A percentile compares a stretch with the other conserved stretches of the same genome.
phyloP scores from a whole-genome alignment of 495 filamentous ascomycete genomes.

The Aspergillus nanangensis region DNA sequence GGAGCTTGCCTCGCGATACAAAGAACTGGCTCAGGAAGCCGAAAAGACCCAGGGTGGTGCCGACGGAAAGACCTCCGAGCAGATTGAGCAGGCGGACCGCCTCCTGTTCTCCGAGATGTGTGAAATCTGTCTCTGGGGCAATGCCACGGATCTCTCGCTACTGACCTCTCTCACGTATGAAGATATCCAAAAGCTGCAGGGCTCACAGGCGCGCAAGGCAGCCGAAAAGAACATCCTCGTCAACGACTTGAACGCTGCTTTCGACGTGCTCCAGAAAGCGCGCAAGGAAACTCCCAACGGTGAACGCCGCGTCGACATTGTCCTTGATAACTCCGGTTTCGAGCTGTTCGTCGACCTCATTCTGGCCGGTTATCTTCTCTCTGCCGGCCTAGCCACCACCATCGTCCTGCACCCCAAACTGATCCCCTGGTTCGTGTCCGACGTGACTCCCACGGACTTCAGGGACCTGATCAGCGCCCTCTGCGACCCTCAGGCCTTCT shows the following conservation, averaged over 20 bases:
- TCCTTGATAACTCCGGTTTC: constrained; percentile 95
- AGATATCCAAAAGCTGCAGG: constrained; percentile 94
- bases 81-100: constrained; percentile 64
- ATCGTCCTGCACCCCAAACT: constrained; percentile 91
- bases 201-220: constrained; percentile 74
- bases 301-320: constrained; percentile 77
- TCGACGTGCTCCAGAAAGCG: constrained; percentile 61
- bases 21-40: constrained; percentile 56
- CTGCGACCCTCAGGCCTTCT: constrained; percentile 70
- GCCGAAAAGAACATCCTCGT: constrained; percentile 85
- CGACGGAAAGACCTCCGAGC: constrained; percentile 35
- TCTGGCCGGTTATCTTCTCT: constrained; percentile 82
- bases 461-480: constrained; percentile 70
- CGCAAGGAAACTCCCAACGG: constrained; percentile 46
- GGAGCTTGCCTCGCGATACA: constrained; percentile 77
- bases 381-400: constrained; percentile 73
- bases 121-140: constrained; percentile 97
- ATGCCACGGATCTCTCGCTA: constrained; percentile 91
- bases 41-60: constrained; percentile 21
- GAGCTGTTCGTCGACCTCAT: constrained; percentile 94
- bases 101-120: constrained; percentile 88
- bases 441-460: constrained; percentile 85
- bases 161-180: constrained; percentile 87
- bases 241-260: constrained; percentile 75
- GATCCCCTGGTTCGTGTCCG: constrained; percentile 97